Conservation (phyloP, 495 filamentous ascomycete genomes). For the Hypoxylon lenormandii region DNA sequence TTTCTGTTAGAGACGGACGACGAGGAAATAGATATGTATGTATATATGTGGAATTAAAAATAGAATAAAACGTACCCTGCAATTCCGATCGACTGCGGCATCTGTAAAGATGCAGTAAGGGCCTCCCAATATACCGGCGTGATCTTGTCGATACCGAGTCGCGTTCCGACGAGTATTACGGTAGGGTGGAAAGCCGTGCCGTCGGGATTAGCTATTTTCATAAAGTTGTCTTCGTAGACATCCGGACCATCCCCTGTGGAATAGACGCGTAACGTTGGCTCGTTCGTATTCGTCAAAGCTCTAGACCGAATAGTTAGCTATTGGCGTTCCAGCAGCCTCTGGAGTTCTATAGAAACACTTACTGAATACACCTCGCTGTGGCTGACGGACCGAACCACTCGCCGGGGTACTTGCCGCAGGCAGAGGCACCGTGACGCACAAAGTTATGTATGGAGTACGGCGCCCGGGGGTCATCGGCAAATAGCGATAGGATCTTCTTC, state of each 20-base stretch:
- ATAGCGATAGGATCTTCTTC: slow-evolving; percentile 78
- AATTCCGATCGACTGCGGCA: slow-evolving; percentile 92
- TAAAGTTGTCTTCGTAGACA: slow-evolving; percentile 89
- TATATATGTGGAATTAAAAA: background rate
- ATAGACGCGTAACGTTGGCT: slow-evolving; percentile 78
- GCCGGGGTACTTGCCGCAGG: slow-evolving; percentile 93
- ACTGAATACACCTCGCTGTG: slow-evolving; percentile 96
- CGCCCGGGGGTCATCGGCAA: slow-evolving; percentile 86
- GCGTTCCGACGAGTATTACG: slow-evolving; percentile 84
- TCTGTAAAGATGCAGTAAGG: slow-evolving; percentile 80
- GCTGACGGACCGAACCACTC: slow-evolving; percentile 99
- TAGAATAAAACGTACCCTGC: slow-evolving; percentile 76
- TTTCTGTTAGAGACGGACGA: slow-evolving; percentile 21
- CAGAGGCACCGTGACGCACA: slow-evolving; percentile 84
- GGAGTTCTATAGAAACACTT: slow-evolving; percentile 48
- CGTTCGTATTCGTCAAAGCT: slow-evolving; percentile 73
- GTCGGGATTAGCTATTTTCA: slow-evolving; percentile 74
- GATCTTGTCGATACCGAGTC: slow-evolving; percentile 92
- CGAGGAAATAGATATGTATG: background rate
- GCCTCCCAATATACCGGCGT: slow-evolving; percentile 93
- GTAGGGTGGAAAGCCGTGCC: slow-evolving; percentile 79
- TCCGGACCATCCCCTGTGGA: slow-evolving; percentile 89
- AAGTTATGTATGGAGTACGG: slow-evolving; percentile 97
- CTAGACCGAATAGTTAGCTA: slow-evolving; percentile 58
- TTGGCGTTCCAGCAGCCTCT: background rate